Conservation (phyloP, 805 yeast genomes). For the Schizosaccharomyces japonicus region DNA sequence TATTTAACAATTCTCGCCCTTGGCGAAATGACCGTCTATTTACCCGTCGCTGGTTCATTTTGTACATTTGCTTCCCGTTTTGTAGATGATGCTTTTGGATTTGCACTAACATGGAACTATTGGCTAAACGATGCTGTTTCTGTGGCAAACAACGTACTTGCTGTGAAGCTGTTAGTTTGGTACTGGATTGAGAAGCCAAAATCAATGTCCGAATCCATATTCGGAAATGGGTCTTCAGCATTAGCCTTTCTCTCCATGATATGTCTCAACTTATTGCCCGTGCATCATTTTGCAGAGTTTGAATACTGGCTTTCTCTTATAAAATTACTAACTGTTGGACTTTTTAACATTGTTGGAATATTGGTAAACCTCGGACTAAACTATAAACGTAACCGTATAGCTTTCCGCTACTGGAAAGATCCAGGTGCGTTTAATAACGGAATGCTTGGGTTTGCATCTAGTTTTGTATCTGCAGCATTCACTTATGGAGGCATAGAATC, state of each 20-base stretch:
- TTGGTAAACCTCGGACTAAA: slow-evolving; percentile 34
- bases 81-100: slow-evolving; percentile 44
- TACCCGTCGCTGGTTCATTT: slow-evolving; percentile 38
- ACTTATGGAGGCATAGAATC: slow-evolving; percentile 60
- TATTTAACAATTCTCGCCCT: slow-evolving; percentile 29
- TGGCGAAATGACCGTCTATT: slow-evolving; percentile 43
- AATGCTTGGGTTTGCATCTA: slow-evolving; percentile 51
- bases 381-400: slow-evolving; percentile 32
- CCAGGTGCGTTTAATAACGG: slow-evolving; percentile 38
- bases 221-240: slow-evolving; percentile 27
- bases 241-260: slow-evolving; percentile 29
- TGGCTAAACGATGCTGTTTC: slow-evolving; percentile 32
- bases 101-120: slow-evolving; percentile 53
- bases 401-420: slow-evolving; percentile 33
- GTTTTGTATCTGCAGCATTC: slow-evolving; percentile 55
- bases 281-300: slow-evolving; percentile 51
- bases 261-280: slow-evolving; percentile 47
- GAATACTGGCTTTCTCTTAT: slow-evolving; percentile 62
- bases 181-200: background rate
- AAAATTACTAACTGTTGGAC: slow-evolving; percentile 37
- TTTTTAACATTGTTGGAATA: slow-evolving; percentile 33
- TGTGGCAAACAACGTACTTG: background rate
- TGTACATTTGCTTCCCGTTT: slow-evolving; percentile 37
- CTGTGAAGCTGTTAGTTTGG: background rate
- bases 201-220: no score